phyloP scores from a whole-genome alignment of 78 protist species.

The Chrysochromulina tobinii region DNA sequence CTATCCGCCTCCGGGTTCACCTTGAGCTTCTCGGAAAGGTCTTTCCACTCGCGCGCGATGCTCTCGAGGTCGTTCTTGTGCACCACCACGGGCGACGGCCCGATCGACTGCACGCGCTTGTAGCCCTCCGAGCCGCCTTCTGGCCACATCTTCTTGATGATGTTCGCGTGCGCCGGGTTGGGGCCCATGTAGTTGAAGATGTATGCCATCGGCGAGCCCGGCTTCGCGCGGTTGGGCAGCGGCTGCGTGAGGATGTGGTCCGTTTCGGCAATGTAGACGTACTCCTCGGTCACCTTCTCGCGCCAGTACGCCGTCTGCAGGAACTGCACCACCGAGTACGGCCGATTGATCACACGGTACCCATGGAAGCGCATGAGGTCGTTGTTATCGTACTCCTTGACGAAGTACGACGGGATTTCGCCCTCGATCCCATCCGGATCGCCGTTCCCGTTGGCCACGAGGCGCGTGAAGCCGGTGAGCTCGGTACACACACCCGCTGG shows the following conservation, averaged over 20 bases:
- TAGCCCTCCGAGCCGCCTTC: neutral
- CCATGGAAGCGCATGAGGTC: neutral
- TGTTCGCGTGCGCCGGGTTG: neutral
- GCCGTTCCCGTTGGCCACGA: neutral
- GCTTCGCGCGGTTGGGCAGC: neutral
- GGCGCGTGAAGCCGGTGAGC: slow-evolving; percentile 35
- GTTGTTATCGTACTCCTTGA: neutral
- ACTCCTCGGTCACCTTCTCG: neutral
- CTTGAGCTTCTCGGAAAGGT: neutral
- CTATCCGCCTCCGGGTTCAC: neutral
- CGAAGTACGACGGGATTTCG: neutral
- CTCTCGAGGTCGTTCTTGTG: neutral
- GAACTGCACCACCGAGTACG: neutral
- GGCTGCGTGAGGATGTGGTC: slow-evolving; percentile 11
- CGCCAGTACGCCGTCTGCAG: neutral
- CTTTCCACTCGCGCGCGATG: neutral
- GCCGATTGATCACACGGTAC: slow-evolving; percentile 15
- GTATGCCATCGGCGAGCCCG: slow-evolving; percentile 17
- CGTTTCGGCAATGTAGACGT: slow-evolving; percentile 4
- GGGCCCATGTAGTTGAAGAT: slow-evolving; percentile 11
- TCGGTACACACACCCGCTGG: slow-evolving; percentile 20
- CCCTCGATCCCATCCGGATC: neutral
- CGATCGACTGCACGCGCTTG: neutral
- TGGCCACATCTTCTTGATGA: neutral
- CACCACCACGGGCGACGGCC: slow-evolving; percentile 14